A percentile compares a stretch with the other conserved stretches of the same genome.
phyloP scores from a whole-genome alignment of 441 rosid species.

The Arabidopsis lyrata region DNA sequence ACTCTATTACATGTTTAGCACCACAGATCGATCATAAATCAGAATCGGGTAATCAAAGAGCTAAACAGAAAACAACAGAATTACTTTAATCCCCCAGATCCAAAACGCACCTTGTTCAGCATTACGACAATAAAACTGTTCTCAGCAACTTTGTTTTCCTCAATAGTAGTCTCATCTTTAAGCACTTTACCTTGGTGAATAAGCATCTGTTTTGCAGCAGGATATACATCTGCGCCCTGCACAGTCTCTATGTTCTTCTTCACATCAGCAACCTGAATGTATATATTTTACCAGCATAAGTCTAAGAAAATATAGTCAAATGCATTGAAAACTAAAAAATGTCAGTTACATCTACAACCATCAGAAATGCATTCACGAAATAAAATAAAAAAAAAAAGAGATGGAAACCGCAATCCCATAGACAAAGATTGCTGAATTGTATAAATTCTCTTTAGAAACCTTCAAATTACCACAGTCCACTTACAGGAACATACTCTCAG shows the following conservation, averaged over 20 bases:
- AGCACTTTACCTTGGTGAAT: conserved; percentile 89
- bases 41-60: background rate
- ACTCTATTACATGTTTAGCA: conserved; percentile 47
- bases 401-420: background rate
- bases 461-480: background rate
- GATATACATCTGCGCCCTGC: conserved; percentile 74
- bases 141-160: conserved; percentile 75
- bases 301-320: background rate
- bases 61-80: conserved; percentile 8
- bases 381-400: background rate
- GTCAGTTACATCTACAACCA: background rate
- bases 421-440: conserved; percentile 2
- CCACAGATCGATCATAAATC: background rate
- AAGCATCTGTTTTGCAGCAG: conserved; percentile 80
- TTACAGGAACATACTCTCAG: background rate
- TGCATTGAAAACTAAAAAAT: background rate
- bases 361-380: background rate
- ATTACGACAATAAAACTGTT: conserved; percentile 81
- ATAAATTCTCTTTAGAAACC: background rate
- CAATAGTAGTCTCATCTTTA: conserved; percentile 75
- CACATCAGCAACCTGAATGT: conserved; percentile 70
- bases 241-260: conserved; percentile 73
- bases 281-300: background rate
- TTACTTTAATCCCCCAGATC: conserved; percentile 1
- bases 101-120: conserved; percentile 67